A percentile compares a stretch with the other conserved stretches of the same genome.
phyloP scores from a whole-genome alignment of 202 grass and related monocot genomes.

The Eragrostis tef region DNA sequence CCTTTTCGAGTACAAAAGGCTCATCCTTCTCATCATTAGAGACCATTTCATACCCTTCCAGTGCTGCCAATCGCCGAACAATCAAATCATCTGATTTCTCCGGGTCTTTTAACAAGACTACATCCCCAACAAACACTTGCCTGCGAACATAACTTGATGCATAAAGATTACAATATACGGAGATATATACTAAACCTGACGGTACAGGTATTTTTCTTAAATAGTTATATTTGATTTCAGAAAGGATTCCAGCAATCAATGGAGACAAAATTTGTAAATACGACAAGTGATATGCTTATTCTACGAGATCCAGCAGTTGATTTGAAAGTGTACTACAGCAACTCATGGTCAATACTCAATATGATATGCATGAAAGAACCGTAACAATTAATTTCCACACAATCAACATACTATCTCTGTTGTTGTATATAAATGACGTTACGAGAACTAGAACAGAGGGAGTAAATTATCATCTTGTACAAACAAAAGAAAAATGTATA shows the following conservation, averaged over 20 bases:
- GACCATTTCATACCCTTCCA: constrained; percentile 87
- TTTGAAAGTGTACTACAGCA: not conserved
- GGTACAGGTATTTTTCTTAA: not conserved
- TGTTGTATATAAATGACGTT: too few relatives aligned
- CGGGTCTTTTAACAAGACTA: constrained; percentile 86
- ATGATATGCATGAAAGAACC: constrained; percentile 1
- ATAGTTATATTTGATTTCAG: not conserved
- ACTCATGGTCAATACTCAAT: not conserved
- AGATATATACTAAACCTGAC: not conserved
- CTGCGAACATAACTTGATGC: constrained; percentile 56
- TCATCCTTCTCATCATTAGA: constrained; percentile 86
- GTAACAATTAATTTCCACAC: not conserved
- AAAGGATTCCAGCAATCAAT: not conserved
- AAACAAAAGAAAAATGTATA: not conserved
- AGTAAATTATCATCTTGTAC: not conserved
- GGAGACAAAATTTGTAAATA: constrained; percentile 12
- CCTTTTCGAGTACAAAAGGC: constrained; percentile 83
- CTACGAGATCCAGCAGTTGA: not conserved
- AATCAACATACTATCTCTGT: not conserved
- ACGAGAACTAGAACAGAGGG: too few relatives aligned
- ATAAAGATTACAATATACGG: not conserved
- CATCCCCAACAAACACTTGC: constrained; percentile 87
- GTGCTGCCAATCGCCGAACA: constrained; percentile 78
- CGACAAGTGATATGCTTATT: not conserved
- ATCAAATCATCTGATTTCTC: constrained; percentile 73